These are phyloP conservation scores for Juncus inflexus DNA, from an alignment of 176 grass and related monocot genomes.

Conservation along the genomic window DNA sequence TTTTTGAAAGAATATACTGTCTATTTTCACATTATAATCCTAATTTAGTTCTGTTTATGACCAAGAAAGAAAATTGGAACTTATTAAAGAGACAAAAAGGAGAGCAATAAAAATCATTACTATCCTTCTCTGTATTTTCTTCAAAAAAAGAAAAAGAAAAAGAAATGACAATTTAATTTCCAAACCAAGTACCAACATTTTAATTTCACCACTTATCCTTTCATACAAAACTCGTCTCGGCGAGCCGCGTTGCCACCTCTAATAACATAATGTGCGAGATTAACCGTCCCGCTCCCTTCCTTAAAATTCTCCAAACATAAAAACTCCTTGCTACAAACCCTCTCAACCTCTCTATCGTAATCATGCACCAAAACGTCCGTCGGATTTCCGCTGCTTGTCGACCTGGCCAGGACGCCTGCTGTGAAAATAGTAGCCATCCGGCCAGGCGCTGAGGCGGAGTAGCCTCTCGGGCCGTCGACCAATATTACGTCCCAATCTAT, in stretches of 20 bases:
- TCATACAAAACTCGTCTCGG: constrained; percentile 51
- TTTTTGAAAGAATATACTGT: too few species aligned
- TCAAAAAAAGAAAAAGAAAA: not conserved
- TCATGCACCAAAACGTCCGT: constrained; percentile 91
- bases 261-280: constrained; percentile 73
- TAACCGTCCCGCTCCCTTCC: constrained; percentile 31
- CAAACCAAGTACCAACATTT: not conserved
- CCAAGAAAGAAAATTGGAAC: too few species aligned
- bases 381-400: constrained; percentile 25
- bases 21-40: too few species aligned
- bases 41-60: too few species aligned
- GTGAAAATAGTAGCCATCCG: constrained; percentile 91
- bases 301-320: constrained; percentile 70
- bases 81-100: too few species aligned
- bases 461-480: constrained; percentile 87
- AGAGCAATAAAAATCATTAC: not conserved
- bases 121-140: constrained; percentile 20
- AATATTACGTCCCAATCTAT: constrained; percentile 87
- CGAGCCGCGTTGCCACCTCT: constrained; percentile 29
- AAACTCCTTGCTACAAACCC: constrained; percentile 68
- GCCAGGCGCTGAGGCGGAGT: constrained; percentile 58
- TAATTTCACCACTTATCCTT: not conserved
- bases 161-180: not conserved
- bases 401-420: constrained; percentile 68
- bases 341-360: constrained; percentile 78